A percentile compares a stretch with the other conserved stretches of the same genome.
These are phyloP conservation scores for Dothideomycetes sp. DNA, from an alignment of 2,329 filamentous ascomycete species.

Conservation along the genomic window DNA sequence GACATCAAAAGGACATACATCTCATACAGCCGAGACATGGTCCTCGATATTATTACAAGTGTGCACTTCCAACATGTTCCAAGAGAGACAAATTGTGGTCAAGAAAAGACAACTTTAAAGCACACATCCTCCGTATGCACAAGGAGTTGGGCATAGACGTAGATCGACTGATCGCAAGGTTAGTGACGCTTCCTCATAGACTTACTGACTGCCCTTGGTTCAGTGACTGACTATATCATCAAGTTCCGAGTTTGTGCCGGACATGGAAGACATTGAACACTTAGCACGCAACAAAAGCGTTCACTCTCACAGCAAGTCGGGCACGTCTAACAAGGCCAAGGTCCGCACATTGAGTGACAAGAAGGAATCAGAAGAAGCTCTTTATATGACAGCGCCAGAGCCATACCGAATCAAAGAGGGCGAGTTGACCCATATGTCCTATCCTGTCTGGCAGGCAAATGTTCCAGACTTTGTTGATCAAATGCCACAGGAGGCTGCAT, in stretches of 20 bases:
- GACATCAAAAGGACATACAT: conserved; percentile 69
- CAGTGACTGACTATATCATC: no score
- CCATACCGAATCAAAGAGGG: neutral
- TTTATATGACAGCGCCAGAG: neutral
- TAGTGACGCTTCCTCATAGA: neutral
- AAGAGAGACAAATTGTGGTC: conserved; percentile 64
- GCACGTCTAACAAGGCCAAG: conserved; percentile 1
- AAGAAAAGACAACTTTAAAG: conserved; percentile 76
- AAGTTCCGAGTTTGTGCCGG: conserved; percentile 6
- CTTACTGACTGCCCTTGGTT: no score
- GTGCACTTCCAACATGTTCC: conserved; percentile 47
- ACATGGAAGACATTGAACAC: neutral
- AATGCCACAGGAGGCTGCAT: conserved; percentile 4
- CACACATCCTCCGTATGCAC: conserved; percentile 67
- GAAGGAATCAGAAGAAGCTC: no score
- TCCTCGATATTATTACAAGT: conserved; percentile 49
- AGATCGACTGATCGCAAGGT: conserved; percentile 8
- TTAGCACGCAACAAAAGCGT: conserved; percentile 1
- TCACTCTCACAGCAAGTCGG: neutral
- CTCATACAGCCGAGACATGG: conserved; percentile 37
- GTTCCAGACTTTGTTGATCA: neutral
- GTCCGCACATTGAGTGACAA: no score
- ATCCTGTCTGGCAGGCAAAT: conserved; percentile 4
- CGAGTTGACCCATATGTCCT: neutral
- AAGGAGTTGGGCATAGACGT: conserved; percentile 8